A percentile compares a stretch with the other conserved stretches of the same genome.
Conservation (phyloP, 352 stramenopile species). For the Globisporangium heterothallicum region DNA sequence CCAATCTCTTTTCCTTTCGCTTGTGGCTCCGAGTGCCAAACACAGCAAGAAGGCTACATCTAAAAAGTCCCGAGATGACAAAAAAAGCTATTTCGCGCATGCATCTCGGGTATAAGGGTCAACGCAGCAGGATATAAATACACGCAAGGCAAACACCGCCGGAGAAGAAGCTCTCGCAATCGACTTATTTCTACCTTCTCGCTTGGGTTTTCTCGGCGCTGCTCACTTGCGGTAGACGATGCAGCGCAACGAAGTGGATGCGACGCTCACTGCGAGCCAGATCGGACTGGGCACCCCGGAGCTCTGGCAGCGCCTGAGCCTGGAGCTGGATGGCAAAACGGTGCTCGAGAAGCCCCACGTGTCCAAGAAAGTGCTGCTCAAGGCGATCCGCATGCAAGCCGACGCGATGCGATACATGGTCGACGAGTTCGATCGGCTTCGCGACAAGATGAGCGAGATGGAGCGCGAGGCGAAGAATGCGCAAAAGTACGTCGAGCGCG, state of each 20-base stretch:
- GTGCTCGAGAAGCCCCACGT: slow-evolving; percentile 74
- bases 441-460: slow-evolving; percentile 70
- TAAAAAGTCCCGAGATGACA: too few relatives aligned
- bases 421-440: slow-evolving; percentile 78
- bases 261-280: slow-evolving; percentile 34
- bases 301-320: slow-evolving; percentile 71
- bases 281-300: slow-evolving; percentile 72
- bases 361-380: slow-evolving; percentile 80
- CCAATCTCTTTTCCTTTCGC: too few relatives aligned
- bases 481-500: slow-evolving; percentile 72
- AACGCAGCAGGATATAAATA: too few relatives aligned
- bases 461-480: slow-evolving; percentile 70
- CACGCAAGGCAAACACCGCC: too few relatives aligned
- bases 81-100: too few relatives aligned
- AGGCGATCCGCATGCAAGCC: slow-evolving; percentile 77
- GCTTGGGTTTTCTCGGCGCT: not conserved
- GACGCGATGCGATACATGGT: slow-evolving; percentile 81
- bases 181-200: not conserved
- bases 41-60: too few relatives aligned
- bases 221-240: too few relatives aligned
- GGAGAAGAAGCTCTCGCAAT: too few relatives aligned
- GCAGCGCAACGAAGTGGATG: slow-evolving; percentile 83
- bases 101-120: too few relatives aligned
- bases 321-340: slow-evolving; percentile 77
- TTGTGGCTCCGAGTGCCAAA: too few relatives aligned